These are phyloP conservation scores for Metschnikowia continentalis DNA, from an alignment of 805 yeast genomes.

Conservation along the genomic window DNA sequence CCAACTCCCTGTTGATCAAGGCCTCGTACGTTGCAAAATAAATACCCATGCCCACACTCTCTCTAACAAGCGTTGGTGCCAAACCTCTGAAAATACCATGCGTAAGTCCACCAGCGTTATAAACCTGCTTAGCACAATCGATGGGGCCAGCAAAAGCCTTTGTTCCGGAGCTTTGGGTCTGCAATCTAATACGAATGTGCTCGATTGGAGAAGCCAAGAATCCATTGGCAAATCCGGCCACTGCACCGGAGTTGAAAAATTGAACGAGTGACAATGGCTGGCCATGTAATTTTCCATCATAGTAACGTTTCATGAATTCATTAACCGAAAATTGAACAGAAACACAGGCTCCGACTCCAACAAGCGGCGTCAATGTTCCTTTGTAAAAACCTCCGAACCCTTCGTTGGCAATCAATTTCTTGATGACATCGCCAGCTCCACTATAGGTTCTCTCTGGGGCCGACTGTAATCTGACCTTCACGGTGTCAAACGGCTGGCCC, in stretches of 20 bases:
- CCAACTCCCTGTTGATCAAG: conserved; percentile 63
- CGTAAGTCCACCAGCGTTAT: conserved; percentile 46
- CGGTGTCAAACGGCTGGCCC: conserved; percentile 96
- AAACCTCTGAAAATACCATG: conserved; percentile 74
- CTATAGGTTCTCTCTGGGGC: conserved; percentile 71
- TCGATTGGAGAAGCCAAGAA: conserved; percentile 91
- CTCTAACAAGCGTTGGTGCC: conserved; percentile 78
- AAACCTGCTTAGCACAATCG: conserved; percentile 61
- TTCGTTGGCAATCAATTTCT: conserved; percentile 51
- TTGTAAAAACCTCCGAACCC: conserved; percentile 42
- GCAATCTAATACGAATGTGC: conserved; percentile 89
- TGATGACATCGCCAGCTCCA: conserved; percentile 75
- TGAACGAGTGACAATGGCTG: conserved; percentile 53
- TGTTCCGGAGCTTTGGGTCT: conserved; percentile 68
- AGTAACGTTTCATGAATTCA: conserved; percentile 86
- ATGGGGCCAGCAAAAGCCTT: conserved; percentile 65
- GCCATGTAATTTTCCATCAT: conserved; percentile 44
- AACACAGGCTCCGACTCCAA: conserved; percentile 89
- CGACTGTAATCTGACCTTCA: conserved; percentile 88
- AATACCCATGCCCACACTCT: conserved; percentile 81
- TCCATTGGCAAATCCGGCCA: conserved; percentile 91
- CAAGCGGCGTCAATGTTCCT: conserved; percentile 44
- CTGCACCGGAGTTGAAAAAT: conserved; percentile 77
- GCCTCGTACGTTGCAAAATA: conserved; percentile 92
- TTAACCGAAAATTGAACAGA: conserved; percentile 94